These are phyloP conservation scores for Cyclostephanos tholiformis DNA, from an alignment of 108 stramenopile genomes.

Conservation along the genomic window DNA sequence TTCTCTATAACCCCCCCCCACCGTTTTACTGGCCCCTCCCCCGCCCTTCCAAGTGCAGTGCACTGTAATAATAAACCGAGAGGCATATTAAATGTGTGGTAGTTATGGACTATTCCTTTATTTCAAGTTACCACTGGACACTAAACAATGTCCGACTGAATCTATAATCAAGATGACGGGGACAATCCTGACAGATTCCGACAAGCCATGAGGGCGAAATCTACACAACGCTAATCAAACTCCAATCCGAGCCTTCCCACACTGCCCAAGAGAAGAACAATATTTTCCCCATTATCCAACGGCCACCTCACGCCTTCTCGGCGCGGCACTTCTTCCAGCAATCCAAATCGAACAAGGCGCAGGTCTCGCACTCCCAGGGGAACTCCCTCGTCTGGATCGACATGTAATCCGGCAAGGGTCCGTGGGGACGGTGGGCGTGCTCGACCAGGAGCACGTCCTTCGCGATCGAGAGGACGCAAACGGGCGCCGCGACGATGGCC, in stretches of 20 bases:
- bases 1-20: no score
- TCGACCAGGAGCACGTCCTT: conserved; percentile 76
- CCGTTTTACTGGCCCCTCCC: no score
- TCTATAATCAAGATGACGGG: background rate
- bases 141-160: background rate
- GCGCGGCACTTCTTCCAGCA: conserved; percentile 97
- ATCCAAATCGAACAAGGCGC: conserved; percentile 82
- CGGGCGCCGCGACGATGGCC: conserved; percentile 65
- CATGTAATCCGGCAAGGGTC: conserved; percentile 88
- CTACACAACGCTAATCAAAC: background rate
- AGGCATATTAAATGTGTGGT: no score
- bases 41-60: no score
- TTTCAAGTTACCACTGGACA: conserved; percentile 1
- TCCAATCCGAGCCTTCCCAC: background rate
- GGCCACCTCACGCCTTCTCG: conserved; percentile 50
- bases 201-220: no score
- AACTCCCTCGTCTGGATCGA: conserved; percentile 89
- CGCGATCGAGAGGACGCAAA: conserved; percentile 55
- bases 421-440: conserved; percentile 66
- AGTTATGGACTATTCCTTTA: background rate
- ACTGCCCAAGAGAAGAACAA: no score
- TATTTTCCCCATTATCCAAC: no score
- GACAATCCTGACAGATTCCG: no score
- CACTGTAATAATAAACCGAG: no score
- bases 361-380: conserved; percentile 95